phyloP scores from a whole-genome alignment of 179 eudicot genomes.

The Patellifolia procumbens region DNA sequence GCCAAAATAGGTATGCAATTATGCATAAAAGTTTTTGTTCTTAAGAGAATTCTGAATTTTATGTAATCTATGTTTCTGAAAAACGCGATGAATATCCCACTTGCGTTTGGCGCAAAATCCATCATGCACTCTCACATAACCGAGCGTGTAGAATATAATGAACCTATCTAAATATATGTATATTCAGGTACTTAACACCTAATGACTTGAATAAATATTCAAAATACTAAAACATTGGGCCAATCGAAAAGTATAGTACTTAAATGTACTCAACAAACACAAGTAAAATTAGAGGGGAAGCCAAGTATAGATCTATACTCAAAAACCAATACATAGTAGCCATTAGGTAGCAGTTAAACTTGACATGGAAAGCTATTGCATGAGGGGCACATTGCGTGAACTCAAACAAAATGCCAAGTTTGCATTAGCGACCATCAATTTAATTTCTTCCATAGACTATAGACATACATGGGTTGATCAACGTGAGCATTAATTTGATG shows the following conservation, averaged over 20 bases:
- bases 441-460: neutral
- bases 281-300: neutral
- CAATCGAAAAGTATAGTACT: neutral
- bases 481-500: constrained; percentile 8
- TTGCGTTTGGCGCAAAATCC: no score
- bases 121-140: no score
- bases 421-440: neutral
- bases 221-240: no score
- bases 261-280: neutral
- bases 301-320: neutral
- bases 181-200: no score
- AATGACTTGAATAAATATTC: no score
- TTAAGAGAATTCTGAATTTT: no score
- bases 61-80: no score
- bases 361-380: constrained; percentile 18
- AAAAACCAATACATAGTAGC: neutral
- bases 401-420: constrained; percentile 27
- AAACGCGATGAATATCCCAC: no score
- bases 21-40: no score
- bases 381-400: constrained; percentile 30
- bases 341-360: neutral
- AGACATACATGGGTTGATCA: neutral
- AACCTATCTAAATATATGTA: no score
- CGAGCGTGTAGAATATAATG: no score
- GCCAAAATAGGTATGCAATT: no score